A percentile compares a stretch with the other conserved stretches of the same genome.
phyloP scores from a whole-genome alignment of 2,329 filamentous ascomycete genomes.

The Pestalotiopsis sp. region DNA sequence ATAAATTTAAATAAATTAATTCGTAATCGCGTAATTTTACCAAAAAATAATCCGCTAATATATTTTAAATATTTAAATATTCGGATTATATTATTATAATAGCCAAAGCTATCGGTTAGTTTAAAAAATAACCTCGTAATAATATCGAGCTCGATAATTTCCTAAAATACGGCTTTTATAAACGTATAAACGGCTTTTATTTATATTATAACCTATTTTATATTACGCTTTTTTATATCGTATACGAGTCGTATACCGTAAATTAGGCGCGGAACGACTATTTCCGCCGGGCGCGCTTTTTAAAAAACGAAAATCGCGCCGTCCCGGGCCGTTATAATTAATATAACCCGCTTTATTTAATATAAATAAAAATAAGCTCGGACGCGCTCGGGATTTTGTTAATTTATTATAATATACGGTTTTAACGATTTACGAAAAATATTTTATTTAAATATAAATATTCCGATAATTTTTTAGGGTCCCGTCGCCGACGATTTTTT shows the following conservation, averaged over 20 bases:
- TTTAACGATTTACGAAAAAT: background rate
- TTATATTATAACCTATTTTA: background rate
- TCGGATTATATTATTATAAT: background rate
- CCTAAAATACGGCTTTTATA: background rate
- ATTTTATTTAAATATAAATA: background rate
- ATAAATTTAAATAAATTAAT: background rate
- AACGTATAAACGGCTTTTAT: background rate
- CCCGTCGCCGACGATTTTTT: background rate
- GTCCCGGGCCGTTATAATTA: background rate
- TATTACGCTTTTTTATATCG: background rate
- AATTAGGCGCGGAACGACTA: background rate
- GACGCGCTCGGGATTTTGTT: background rate
- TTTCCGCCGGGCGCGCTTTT: background rate
- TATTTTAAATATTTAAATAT: background rate
- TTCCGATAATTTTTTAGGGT: background rate
- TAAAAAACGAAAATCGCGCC: background rate
- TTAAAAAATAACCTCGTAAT: background rate
- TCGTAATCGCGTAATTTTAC: background rate
- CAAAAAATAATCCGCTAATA: background rate
- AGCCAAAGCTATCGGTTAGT: background rate
- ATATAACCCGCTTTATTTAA: background rate
- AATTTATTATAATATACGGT: background rate
- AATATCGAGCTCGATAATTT: background rate
- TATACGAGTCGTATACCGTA: background rate
- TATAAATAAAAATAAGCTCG: background rate